Percentiles rank a stretch among this genome's conserved stretches.
Evolutionary conservation across 352 stramenopile species (phyloP).

Genomic region (Phytophthora tubulina): DNA sequence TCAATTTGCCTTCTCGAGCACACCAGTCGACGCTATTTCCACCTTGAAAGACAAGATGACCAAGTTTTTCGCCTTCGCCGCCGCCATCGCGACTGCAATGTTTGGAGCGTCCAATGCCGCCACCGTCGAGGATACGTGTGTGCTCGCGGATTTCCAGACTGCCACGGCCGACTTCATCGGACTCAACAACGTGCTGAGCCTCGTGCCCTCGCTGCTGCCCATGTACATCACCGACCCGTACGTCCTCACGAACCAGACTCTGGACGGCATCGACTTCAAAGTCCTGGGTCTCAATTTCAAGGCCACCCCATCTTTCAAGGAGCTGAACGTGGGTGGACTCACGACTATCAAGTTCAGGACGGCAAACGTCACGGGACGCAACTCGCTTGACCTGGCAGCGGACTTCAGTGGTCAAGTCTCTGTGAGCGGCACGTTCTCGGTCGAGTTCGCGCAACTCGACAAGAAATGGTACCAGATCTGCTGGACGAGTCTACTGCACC

Average conservation of each 20-base stretch:
- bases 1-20: constrained; percentile 39
- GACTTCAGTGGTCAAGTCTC: constrained; percentile 50
- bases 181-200: constrained; percentile 43
- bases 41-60: constrained; percentile 43
- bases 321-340: constrained; percentile 38
- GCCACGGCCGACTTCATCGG: constrained; percentile 34
- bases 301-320: constrained; percentile 44
- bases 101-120: constrained; percentile 29
- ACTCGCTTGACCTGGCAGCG: constrained; percentile 49
- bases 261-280: constrained; percentile 43
- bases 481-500: constrained; percentile 59
- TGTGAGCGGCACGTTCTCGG: constrained; percentile 47
- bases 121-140: constrained; percentile 39
- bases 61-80: constrained; percentile 50
- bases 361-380: constrained; percentile 51
- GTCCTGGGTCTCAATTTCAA: constrained; percentile 42
- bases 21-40: constrained; percentile 21
- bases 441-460: constrained; percentile 64
- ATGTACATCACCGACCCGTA: constrained; percentile 45
- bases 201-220: constrained; percentile 34
- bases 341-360: constrained; percentile 45
- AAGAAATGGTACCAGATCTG: constrained; percentile 71
- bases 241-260: constrained; percentile 40
- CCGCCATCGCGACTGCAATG: constrained; percentile 21
- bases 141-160: constrained; percentile 35